Conservation (phyloP, 768 basidiomycete species). For the Rhizopogon salebrosus region DNA sequence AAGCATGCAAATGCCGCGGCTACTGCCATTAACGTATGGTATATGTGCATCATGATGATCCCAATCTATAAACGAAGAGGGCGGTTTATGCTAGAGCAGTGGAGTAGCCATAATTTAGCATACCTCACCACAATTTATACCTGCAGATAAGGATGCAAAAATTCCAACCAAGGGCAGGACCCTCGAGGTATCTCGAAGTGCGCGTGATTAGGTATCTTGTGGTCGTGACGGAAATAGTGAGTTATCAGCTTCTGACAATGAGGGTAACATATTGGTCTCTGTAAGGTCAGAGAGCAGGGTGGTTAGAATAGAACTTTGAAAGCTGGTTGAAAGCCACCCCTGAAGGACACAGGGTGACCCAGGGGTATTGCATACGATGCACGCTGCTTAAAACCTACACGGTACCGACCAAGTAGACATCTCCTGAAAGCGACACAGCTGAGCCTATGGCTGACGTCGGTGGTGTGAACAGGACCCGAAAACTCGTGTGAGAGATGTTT, state of each 20-base stretch:
- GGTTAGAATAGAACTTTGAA: not conserved
- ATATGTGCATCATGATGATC: slow-evolving; percentile 12
- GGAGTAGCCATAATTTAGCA: not conserved
- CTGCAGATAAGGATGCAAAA: not conserved
- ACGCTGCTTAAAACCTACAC: not conserved
- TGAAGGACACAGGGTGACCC: not conserved
- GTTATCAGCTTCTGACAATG: not conserved
- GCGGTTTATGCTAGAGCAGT: not conserved
- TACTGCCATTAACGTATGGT: slow-evolving; percentile 1
- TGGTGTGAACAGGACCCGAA: not conserved
- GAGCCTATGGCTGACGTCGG: not conserved
- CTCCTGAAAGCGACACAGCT: not conserved
- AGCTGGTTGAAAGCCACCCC: not conserved
- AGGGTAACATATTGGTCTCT: not conserved
- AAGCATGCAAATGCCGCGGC: slow-evolving; percentile 6
- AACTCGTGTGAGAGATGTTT: not conserved
- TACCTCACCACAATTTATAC: slow-evolving; percentile 15
- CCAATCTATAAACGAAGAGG: not conserved
- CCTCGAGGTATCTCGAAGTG: no score
- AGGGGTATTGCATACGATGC: not conserved
- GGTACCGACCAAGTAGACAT: not conserved
- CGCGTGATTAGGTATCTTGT: not conserved
- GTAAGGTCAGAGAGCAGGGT: not conserved
- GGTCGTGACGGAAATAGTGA: not conserved
- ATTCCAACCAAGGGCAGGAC: not conserved